Evolutionary conservation across 2,329 filamentous ascomycete species (phyloP).

Genomic region (Hypoxylon sp.): DNA sequence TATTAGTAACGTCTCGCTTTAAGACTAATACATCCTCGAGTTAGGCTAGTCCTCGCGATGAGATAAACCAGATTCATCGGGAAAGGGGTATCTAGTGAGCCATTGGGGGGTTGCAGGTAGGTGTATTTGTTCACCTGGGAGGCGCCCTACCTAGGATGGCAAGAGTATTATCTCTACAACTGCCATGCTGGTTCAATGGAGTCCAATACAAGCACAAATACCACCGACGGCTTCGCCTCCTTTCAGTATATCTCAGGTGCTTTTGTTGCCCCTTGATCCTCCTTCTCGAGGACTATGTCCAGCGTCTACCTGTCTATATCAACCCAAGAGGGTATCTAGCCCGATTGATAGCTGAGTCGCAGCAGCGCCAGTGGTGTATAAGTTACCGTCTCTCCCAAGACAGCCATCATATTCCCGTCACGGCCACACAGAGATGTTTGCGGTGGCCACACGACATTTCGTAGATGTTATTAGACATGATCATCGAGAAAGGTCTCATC

Average conservation of each 20-base stretch:
- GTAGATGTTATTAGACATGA: neutral
- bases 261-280: no score
- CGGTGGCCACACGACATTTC: slow-evolving; percentile 6
- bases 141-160: no score
- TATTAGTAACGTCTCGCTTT: neutral
- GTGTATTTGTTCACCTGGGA: no score
- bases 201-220: no score
- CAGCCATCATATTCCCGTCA: slow-evolving; percentile 21
- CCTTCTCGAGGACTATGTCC: no score
- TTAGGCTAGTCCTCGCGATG: neutral
- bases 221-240: no score
- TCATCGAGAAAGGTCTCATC: slow-evolving; percentile 9
- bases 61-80: neutral
- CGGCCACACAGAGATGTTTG: neutral
- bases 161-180: no score
- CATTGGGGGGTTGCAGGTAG: no score
- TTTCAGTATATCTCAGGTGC: no score
- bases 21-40: neutral
- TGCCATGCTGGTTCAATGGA: no score
- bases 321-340: neutral
- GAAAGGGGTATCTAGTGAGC: no score
- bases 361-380: neutral
- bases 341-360: neutral
- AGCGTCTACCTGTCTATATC: neutral
- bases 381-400: no score